These are phyloP conservation scores for Lophiotrema nucula DNA, from an alignment of 495 filamentous ascomycete genomes.

Conservation along the genomic window DNA sequence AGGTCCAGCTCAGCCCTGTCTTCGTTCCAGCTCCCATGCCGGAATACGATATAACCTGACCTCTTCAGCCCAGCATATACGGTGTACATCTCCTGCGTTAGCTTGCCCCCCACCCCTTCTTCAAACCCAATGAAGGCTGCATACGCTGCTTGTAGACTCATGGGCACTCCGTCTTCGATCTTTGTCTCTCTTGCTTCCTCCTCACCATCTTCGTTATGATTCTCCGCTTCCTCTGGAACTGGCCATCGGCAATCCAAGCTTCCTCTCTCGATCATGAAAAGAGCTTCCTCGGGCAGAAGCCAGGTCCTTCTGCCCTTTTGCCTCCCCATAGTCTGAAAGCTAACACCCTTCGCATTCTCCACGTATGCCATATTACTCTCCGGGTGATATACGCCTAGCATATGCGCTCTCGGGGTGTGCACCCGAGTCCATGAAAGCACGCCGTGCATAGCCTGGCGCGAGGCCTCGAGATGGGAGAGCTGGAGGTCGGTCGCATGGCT, in stretches of 20 bases:
- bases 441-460: conserved; percentile 86
- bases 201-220: conserved; percentile 30
- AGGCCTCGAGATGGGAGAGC: conserved; percentile 68
- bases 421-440: conserved; percentile 71
- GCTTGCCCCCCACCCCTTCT: conserved; percentile 56
- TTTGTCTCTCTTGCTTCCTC: conserved; percentile 31
- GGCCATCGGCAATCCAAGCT: conserved; percentile 85
- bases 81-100: conserved; percentile 77
- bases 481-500: conserved; percentile 83
- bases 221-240: conserved; percentile 31
- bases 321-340: conserved; percentile 60
- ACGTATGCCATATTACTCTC: conserved; percentile 46
- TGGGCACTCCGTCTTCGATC: conserved; percentile 63
- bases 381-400: conserved; percentile 59
- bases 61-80: conserved; percentile 83
- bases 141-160: conserved; percentile 90
- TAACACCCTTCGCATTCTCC: conserved; percentile 50
- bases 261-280: conserved; percentile 85
- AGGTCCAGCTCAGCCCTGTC: conserved; percentile 10
- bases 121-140: conserved; percentile 68
- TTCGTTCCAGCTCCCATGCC: conserved; percentile 60
- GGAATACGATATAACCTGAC: conserved; percentile 74
- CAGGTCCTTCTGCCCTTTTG: conserved; percentile 57
- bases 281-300: conserved; percentile 87
- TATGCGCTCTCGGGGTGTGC: conserved; percentile 55